Base-by-base conservation (phyloP, 1,284 basidiomycete species). In the Violaceomyces palustris region DNA sequence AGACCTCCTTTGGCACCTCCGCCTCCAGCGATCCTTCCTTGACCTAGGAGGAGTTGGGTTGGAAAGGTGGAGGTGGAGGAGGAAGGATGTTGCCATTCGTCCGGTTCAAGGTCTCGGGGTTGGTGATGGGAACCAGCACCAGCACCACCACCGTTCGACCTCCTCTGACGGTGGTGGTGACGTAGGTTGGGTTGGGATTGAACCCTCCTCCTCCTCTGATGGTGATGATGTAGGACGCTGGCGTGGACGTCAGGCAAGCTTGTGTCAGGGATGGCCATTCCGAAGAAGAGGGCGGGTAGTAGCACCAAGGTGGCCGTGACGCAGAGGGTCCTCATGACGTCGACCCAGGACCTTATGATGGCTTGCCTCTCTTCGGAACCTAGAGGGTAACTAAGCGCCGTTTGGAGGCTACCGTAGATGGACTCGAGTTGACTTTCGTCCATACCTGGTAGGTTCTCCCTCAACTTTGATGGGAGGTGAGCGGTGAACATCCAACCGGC, bases 381-480 rank as follows among this genome's bases (percentile, higher is more conserved):
- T 9, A 64, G 39, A 14, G 67, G 64, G 53, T 74, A 75, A 21
- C 62, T 52, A 1, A 69, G 65, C 14, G 73, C 74, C 7, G 60
- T 69, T 14, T 61, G 50, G 35, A 74, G 58, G 33, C 61, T 64
- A 29, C 64, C 65, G 34, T 63, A 69, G 42, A 74, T 66, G 21
- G 37, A 14, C 24, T 59, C 47, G 31, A 69, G 60, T 38, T 68
- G 61, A 19, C 53, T 56, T 8, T 48, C 42, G 12, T 64, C 35
- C 29, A 77, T 73, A 4, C 46, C 25, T 12, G 67, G 58, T 46
- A 87, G 77, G 61, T 82, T 74, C 32, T 74, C 57, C 3, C 75
- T 78, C 7, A 88, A 78, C 45, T 79, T 78, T 0, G 57, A 60
- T 14, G 85, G 85, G 81, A 84, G 81, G 18, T 76, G 69, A 46